phyloP scores from a whole-genome alignment of 129 eudicot species.

The Escallonia herrerae region DNA sequence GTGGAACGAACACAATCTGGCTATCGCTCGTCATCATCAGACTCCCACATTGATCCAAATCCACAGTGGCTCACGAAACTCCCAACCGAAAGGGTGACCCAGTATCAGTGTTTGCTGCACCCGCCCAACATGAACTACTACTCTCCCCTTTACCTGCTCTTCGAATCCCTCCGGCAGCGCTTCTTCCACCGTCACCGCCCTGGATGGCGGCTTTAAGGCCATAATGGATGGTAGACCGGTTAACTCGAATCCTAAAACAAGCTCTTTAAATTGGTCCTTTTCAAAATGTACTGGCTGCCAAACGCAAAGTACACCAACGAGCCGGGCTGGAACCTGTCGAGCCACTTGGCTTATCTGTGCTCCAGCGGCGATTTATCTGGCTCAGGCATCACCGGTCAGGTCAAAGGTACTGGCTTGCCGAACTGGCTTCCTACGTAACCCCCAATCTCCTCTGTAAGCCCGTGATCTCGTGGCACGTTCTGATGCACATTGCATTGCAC shows the following conservation, averaged over 20 bases:
- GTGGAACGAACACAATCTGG: constrained; percentile 43
- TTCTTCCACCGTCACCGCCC: constrained; percentile 26
- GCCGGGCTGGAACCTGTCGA: constrained; percentile 13
- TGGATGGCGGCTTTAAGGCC: constrained; percentile 31
- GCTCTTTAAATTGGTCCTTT: constrained; percentile 40
- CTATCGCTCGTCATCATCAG: constrained; percentile 29
- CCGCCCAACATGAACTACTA: constrained; percentile 35
- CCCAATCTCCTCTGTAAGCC: constrained; percentile 31
- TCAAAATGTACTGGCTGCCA: constrained; percentile 39
- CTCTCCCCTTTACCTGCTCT: constrained; percentile 33
- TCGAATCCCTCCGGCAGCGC: constrained; percentile 52
- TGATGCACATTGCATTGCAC: constrained; percentile 28
- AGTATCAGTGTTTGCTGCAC: constrained; percentile 34
- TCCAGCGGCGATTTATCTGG: constrained; percentile 6
- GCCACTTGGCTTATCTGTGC: constrained; percentile 30
- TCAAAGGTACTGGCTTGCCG: constrained; percentile 26
- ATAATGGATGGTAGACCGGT: constrained; percentile 29
- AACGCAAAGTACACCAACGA: constrained; percentile 40
- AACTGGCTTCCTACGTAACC: constrained; percentile 28
- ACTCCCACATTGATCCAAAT: constrained; percentile 53
- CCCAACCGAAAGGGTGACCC: constrained; percentile 40
- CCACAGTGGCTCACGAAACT: constrained; percentile 56
- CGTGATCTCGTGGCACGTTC: constrained; percentile 42
- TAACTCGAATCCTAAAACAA: constrained; percentile 34
- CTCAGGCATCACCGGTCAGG: constrained; percentile 37